These are phyloP conservation scores for Diaporthe capsici DNA, from an alignment of 2,329 filamentous ascomycete genomes.

Conservation along the genomic window DNA sequence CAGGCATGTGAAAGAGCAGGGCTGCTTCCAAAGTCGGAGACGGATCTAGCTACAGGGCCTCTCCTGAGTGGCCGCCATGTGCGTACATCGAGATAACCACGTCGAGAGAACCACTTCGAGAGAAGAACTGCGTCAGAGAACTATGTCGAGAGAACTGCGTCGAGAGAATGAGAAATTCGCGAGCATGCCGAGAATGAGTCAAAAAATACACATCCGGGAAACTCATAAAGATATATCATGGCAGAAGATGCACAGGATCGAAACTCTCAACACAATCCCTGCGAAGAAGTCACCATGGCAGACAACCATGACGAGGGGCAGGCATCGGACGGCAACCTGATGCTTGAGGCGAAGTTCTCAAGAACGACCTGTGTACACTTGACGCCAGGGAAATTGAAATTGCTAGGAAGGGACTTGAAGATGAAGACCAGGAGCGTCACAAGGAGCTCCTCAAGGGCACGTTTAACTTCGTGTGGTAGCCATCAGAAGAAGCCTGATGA, in stretches of 20 bases:
- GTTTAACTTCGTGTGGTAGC: not conserved
- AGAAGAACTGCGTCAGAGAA: too few species aligned
- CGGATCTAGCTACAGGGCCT: not conserved
- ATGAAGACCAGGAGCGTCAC: not conserved
- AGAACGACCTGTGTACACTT: not conserved
- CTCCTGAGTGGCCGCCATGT: too few species aligned
- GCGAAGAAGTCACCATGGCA: too few species aligned
- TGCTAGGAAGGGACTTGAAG: not conserved
- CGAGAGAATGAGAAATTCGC: not conserved
- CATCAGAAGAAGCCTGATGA: not conserved
- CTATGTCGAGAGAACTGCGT: too few species aligned
- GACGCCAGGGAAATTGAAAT: not conserved
- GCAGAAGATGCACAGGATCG: not conserved
- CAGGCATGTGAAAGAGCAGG: not conserved
- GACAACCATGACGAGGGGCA: not conserved
- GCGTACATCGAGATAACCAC: not conserved
- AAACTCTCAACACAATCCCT: not conserved
- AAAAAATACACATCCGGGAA: not conserved
- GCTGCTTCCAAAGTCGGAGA: too few species aligned
- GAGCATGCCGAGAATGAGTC: not conserved
- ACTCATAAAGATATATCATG: not conserved
- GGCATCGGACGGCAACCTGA: not conserved
- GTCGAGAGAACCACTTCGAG: too few species aligned
- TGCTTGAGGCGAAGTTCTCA: not conserved
- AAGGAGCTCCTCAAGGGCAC: not conserved